phyloP scores from a whole-genome alignment of 495 filamentous ascomycete genomes.

The Penicillium atrosanguineum region DNA sequence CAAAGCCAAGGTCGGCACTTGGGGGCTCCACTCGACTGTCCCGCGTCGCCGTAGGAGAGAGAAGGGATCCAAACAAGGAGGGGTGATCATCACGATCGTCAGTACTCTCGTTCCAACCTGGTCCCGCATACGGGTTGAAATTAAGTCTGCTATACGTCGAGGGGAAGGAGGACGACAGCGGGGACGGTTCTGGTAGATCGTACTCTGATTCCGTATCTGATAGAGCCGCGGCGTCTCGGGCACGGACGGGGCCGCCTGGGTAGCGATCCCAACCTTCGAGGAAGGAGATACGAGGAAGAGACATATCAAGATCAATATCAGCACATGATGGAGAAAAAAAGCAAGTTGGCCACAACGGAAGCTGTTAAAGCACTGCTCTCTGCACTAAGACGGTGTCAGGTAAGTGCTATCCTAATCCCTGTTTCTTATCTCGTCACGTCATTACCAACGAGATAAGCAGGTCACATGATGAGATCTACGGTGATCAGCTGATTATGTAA shows the following conservation, averaged over 20 bases:
- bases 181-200: conserved; percentile 32
- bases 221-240: conserved; percentile 12
- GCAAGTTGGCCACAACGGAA: neutral
- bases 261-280: conserved; percentile 46
- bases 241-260: conserved; percentile 25
- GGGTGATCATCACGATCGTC: conserved; percentile 32
- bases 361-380: neutral
- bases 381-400: too few species aligned
- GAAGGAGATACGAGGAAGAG: conserved; percentile 34
- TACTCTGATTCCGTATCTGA: conserved; percentile 35
- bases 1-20: neutral
- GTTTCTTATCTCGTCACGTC: neutral
- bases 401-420: too few species aligned
- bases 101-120: conserved; percentile 35
- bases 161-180: conserved; percentile 42
- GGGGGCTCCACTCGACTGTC: conserved; percentile 14
- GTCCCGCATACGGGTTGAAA: conserved; percentile 47
- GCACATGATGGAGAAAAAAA: neutral
- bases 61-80: conserved; percentile 21
- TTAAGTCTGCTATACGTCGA: conserved; percentile 41
- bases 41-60: conserved; percentile 25
- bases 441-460: neutral
- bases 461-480: neutral
- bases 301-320: conserved; percentile 18
- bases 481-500: too few species aligned